phyloP scores from a whole-genome alignment of 768 basidiomycete genomes.

The Galerina marginata region DNA sequence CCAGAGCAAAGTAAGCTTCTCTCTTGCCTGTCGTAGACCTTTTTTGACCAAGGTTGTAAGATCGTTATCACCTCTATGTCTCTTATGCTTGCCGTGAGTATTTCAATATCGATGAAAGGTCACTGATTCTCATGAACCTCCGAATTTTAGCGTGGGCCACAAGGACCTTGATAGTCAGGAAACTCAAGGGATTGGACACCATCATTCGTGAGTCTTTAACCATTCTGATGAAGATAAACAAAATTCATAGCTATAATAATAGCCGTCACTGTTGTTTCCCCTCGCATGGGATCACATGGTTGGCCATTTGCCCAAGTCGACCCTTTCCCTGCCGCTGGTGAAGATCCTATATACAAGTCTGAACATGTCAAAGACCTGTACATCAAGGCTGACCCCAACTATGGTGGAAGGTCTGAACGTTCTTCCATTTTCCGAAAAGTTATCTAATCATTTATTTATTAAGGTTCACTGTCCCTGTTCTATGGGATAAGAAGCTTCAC shows the following conservation, averaged over 20 bases:
- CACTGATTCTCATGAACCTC: neutral
- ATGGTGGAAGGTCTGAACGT: constrained; percentile 61
- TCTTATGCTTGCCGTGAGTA: constrained; percentile 82
- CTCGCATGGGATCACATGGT: constrained; percentile 81
- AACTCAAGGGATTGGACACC: constrained; percentile 91
- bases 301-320: constrained; percentile 86
- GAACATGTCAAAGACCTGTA: constrained; percentile 88
- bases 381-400: constrained; percentile 72
- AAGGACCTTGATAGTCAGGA: constrained; percentile 83
- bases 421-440: neutral
- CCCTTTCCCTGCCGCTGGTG: constrained; percentile 72
- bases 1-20: constrained; percentile 70
- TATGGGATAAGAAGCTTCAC: constrained; percentile 90
- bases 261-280: constrained; percentile 86
- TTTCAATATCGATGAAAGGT: neutral
- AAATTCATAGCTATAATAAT: constrained; percentile 10
- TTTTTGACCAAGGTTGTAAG: constrained; percentile 43
- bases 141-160: constrained; percentile 83
- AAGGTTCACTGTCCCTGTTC: constrained; percentile 85
- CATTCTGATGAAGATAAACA: neutral
- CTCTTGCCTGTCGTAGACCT: neutral
- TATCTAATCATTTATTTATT: neutral
- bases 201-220: constrained; percentile 65
- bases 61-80: constrained; percentile 91
- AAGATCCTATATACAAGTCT: constrained; percentile 73